A percentile compares a stretch with the other conserved stretches of the same genome.
These are phyloP conservation scores for Entomortierella beljakovae DNA, from an alignment of 192 early-diverging fungal genomes.

Conservation along the genomic window DNA sequence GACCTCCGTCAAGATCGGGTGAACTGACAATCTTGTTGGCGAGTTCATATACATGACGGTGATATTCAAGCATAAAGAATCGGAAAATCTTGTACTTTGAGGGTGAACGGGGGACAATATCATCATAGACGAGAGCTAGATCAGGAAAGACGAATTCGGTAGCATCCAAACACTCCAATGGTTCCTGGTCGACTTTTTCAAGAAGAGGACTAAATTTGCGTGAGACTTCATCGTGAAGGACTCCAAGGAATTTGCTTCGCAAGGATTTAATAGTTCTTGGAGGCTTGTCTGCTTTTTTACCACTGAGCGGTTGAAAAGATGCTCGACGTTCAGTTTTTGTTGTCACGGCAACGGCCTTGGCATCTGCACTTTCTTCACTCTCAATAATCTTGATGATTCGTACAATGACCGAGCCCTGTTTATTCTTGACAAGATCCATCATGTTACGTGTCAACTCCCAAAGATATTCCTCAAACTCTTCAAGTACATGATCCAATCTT, in stretches of 20 bases:
- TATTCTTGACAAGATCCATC: conserved; percentile 80
- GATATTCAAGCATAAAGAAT: conserved; percentile 95
- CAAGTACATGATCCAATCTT: conserved; percentile 79
- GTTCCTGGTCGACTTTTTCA: conserved; percentile 68
- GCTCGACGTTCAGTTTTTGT: conserved; percentile 59
- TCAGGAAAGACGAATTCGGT: conserved; percentile 91
- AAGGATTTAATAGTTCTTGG: conserved; percentile 75
- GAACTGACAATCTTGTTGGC: conserved; percentile 77
- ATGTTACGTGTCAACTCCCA: conserved; percentile 87
- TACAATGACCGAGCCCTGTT: conserved; percentile 81
- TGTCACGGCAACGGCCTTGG: conserved; percentile 61
- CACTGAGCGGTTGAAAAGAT: conserved; percentile 61
- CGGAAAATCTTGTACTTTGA: conserved; percentile 95
- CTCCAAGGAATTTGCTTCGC: conserved; percentile 84
- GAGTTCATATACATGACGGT: conserved; percentile 88
- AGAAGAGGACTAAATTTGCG: conserved; percentile 76
- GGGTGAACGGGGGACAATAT: conserved; percentile 89
- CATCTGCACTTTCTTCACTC: conserved; percentile 91
- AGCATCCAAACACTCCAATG: conserved; percentile 67
- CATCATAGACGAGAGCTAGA: conserved; percentile 88
- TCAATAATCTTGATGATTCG: conserved; percentile 96
- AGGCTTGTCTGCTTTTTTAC: conserved; percentile 58
- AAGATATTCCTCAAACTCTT: conserved; percentile 88
- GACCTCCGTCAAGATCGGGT: conserved; percentile 85
- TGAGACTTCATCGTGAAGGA: conserved; percentile 75